These are phyloP conservation scores for Annulohypoxylon maeteangense DNA, from an alignment of 495 filamentous ascomycete genomes.

Conservation along the genomic window DNA sequence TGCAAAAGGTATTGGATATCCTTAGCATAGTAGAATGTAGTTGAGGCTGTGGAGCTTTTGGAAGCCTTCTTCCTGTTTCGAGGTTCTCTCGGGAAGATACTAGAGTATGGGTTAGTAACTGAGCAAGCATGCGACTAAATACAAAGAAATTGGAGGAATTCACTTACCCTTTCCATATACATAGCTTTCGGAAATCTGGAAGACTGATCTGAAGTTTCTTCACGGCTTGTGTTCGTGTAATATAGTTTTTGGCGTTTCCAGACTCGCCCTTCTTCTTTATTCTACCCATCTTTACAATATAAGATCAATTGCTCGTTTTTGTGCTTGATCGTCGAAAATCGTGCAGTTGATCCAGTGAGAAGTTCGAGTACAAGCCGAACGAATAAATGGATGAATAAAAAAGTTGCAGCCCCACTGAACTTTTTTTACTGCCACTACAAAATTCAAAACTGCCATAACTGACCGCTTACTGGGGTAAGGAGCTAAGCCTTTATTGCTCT, in stretches of 20 bases:
- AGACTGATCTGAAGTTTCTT: conserved; percentile 97
- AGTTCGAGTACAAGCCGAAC: conserved; percentile 9
- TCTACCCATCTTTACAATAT: conserved; percentile 69
- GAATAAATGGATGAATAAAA: conserved; percentile 30
- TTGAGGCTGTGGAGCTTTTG: conserved; percentile 86
- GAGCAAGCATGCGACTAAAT: not conserved
- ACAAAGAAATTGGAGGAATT: not conserved
- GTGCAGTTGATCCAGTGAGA: not conserved
- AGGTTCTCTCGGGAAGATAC: conserved; percentile 97
- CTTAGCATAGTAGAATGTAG: conserved; percentile 99
- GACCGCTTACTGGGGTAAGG: conserved; percentile 28
- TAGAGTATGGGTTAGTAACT: conserved; percentile 2
- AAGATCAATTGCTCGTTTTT: not conserved
- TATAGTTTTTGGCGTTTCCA: conserved; percentile 97
- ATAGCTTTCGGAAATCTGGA: conserved; percentile 95
- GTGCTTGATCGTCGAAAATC: not conserved
- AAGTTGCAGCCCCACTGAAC: conserved; percentile 44
- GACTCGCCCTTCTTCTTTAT: conserved; percentile 97
- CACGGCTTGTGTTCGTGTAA: conserved; percentile 94
- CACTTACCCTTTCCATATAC: conserved; percentile 86
- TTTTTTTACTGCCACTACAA: conserved; percentile 46
- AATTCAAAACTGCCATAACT: conserved; percentile 35
- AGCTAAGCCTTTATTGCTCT: conserved; percentile 2
- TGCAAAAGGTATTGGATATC: conserved; percentile 98
- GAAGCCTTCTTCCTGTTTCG: conserved; percentile 95